A percentile compares a stretch with the other conserved stretches of the same genome.
Conservation (phyloP, 1,284 basidiomycete genomes). For the Tilletia caries region DNA sequence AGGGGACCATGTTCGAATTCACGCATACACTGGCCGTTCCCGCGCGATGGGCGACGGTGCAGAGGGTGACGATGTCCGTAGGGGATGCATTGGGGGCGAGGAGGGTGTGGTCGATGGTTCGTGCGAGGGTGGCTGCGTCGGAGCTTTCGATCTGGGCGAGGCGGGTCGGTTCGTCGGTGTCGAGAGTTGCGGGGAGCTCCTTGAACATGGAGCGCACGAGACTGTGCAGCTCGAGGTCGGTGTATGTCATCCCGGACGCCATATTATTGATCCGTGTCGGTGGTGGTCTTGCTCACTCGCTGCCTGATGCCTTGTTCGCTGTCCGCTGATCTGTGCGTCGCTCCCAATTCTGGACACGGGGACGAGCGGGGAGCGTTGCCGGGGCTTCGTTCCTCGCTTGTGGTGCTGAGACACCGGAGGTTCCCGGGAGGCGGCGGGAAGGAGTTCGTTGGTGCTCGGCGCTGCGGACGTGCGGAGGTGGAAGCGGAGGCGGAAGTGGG, state of each 20-base stretch:
- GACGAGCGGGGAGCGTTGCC: too few species aligned
- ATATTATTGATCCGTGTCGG: background rate
- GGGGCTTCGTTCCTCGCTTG: too few species aligned
- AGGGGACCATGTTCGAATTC: constrained; percentile 36
- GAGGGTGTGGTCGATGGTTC: constrained; percentile 45
- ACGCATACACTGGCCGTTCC: constrained; percentile 42
- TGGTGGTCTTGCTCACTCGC: too few species aligned
- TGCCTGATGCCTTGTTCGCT: background rate
- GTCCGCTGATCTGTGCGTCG: too few species aligned
- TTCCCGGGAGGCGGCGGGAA: too few species aligned
- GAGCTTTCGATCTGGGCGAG: background rate
- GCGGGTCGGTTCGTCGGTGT: background rate
- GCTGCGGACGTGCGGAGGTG: too few species aligned
- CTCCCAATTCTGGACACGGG: too few species aligned
- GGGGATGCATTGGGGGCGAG: constrained; percentile 38
- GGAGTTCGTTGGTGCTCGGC: too few species aligned
- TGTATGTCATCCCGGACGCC: background rate
- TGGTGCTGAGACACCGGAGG: too few species aligned
- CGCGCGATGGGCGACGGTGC: constrained; percentile 32
- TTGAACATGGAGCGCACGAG: constrained; percentile 13
- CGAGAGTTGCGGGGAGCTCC: background rate
- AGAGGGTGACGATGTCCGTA: constrained; percentile 28
- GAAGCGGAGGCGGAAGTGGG: too few species aligned
- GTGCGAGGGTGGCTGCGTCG: background rate
- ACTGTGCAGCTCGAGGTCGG: background rate